Conservation (phyloP, 2,329 filamentous ascomycete species). For the Pezicula rhizophila region DNA sequence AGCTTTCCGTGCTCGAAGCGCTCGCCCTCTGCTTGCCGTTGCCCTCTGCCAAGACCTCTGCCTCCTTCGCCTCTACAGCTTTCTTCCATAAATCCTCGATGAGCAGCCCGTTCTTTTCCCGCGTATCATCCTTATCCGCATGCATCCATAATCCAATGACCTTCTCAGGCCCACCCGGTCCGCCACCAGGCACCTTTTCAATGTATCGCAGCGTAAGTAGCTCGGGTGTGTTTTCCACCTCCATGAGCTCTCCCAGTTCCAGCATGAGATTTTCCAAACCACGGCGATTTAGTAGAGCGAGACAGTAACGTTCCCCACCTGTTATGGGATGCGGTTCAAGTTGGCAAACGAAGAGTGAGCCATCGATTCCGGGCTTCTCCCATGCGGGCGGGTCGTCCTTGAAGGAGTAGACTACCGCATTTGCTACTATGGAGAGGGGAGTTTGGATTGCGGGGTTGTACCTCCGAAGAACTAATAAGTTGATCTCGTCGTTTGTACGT, state of each 20-base stretch:
- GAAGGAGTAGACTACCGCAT: conserved; percentile 82
- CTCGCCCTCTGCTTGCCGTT: neutral
- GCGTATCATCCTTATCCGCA: conserved; percentile 39
- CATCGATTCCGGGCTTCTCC: conserved; percentile 83
- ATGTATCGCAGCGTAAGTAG: too few relatives aligned
- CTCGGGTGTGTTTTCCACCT: conserved; percentile 57
- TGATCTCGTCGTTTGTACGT: conserved; percentile 76
- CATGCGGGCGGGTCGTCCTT: conserved; percentile 55
- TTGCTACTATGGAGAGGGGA: conserved; percentile 77
- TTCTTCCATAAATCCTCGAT: conserved; percentile 11
- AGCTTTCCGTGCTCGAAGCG: neutral
- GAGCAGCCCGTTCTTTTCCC: conserved; percentile 16
- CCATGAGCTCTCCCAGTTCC: conserved; percentile 52
- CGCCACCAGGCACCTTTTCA: conserved; percentile 25
- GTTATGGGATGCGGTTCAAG: conserved; percentile 36
- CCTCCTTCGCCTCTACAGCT: conserved; percentile 1
- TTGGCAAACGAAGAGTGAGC: conserved; percentile 82
- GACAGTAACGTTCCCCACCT: conserved; percentile 39
- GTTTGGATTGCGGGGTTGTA: conserved; percentile 68
- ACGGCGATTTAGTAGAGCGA: conserved; percentile 69
- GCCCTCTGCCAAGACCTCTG: neutral
- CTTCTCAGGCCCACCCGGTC: conserved; percentile 24
- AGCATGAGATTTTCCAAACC: conserved; percentile 66
- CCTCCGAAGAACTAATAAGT: conserved; percentile 75
- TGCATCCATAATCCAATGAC: conserved; percentile 50